Percentiles rank a stretch among this genome's conserved stretches.
Conservation (phyloP, 768 basidiomycete genomes). For the Basidioascus undulatus region DNA sequence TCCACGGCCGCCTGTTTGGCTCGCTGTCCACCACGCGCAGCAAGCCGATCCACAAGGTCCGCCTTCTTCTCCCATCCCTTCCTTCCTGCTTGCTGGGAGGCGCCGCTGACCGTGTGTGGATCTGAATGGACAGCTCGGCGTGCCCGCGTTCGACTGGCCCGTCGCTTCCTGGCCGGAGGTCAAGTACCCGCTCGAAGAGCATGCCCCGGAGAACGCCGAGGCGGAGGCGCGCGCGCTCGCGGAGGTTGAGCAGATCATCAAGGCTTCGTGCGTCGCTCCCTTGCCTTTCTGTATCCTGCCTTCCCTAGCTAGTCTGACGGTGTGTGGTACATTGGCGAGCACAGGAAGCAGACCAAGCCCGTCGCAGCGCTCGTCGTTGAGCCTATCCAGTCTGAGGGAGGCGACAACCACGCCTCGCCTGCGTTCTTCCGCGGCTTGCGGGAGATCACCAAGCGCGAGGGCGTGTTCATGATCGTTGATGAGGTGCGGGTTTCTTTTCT, state of each 20-base stretch:
- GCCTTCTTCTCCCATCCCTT: not conserved
- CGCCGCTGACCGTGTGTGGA: too few relatives aligned
- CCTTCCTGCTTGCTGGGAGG: not conserved
- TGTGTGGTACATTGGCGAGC: slow-evolving; percentile 5
- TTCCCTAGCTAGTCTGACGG: slow-evolving; percentile 3
- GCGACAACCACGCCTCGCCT: slow-evolving; percentile 22
- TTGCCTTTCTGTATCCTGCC: slow-evolving; percentile 1
- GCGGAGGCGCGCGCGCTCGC: slow-evolving; percentile 19
- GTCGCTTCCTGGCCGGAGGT: slow-evolving; percentile 19
- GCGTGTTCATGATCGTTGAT: slow-evolving; percentile 22
- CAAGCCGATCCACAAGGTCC: slow-evolving; percentile 23
- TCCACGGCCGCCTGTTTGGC: slow-evolving; percentile 24
- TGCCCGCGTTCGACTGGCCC: slow-evolving; percentile 25
- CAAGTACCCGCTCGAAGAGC: slow-evolving; percentile 21
- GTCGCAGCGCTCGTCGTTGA: slow-evolving; percentile 25
- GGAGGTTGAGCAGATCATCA: slow-evolving; percentile 16
- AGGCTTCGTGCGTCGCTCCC: slow-evolving; percentile 8
- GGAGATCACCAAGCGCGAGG: slow-evolving; percentile 16
- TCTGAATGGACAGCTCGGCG: slow-evolving; percentile 15
- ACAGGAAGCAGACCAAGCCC: slow-evolving; percentile 15
- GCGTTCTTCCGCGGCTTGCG: slow-evolving; percentile 20
- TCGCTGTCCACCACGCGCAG: slow-evolving; percentile 20
- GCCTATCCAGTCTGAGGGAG: slow-evolving; percentile 22
- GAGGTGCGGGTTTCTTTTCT: slow-evolving; percentile 6
- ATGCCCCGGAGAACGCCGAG: slow-evolving; percentile 17